Conservation (phyloP, 495 filamentous ascomycete genomes). For the Neurospora tetrasperma region DNA sequence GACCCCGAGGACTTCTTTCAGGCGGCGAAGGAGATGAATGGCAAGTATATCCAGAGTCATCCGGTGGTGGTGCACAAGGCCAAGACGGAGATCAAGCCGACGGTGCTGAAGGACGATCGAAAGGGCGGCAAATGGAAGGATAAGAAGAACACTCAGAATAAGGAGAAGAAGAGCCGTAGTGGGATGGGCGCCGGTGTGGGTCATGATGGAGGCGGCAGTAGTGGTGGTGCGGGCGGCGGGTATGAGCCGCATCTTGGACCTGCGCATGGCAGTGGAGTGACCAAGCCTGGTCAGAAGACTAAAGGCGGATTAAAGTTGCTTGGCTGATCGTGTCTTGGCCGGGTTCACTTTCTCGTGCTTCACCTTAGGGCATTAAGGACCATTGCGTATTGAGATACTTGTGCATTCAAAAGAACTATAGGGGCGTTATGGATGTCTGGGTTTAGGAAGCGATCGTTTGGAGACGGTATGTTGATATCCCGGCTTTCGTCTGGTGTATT, state of each 20-base stretch:
- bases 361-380: neutral
- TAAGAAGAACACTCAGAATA: conserved; percentile 18
- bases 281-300: conserved; percentile 70
- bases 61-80: conserved; percentile 77
- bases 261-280: conserved; percentile 51
- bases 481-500: neutral
- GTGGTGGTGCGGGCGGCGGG: conserved; percentile 14
- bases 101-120: conserved; percentile 35
- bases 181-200: conserved; percentile 19
- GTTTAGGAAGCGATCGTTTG: neutral
- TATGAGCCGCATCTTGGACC: conserved; percentile 38
- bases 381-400: neutral
- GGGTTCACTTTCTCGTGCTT: neutral
- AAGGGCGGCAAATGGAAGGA: conserved; percentile 26
- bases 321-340: conserved; percentile 40
- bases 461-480: neutral
- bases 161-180: conserved; percentile 26
- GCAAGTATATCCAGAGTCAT: conserved; percentile 97
- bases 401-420: neutral
- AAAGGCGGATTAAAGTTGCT: conserved; percentile 69
- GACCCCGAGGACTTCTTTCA: conserved; percentile 93
- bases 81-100: conserved; percentile 79
- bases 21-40: conserved; percentile 94
- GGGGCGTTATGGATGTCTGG: neutral
- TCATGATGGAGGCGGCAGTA: conserved; percentile 11